Evolutionary conservation across 2,329 filamentous ascomycete species (phyloP).

Genomic region (Aureobasidium sp.): DNA sequence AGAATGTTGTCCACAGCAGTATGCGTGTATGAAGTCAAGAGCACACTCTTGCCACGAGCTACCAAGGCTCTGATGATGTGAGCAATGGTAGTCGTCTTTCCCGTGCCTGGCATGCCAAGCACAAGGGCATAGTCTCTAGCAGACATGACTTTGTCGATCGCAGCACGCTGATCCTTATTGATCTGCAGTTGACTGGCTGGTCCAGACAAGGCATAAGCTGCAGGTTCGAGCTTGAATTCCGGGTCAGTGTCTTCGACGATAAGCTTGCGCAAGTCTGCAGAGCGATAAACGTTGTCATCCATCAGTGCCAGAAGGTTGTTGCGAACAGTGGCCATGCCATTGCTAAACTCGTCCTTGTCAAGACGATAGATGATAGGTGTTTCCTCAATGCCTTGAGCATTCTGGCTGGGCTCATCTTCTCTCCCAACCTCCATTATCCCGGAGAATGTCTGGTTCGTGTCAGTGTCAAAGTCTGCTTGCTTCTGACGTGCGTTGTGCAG

Average conservation of each 20-base stretch:
- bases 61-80: constrained; percentile 91
- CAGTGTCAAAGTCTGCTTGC: constrained; percentile 65
- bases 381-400: constrained; percentile 24
- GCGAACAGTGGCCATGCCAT: constrained; percentile 88
- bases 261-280: constrained; percentile 64
- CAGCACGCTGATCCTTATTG: constrained; percentile 78
- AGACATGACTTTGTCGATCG: constrained; percentile 92
- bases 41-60: constrained; percentile 80
- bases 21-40: constrained; percentile 93
- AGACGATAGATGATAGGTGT: constrained; percentile 66
- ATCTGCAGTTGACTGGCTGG: constrained; percentile 52
- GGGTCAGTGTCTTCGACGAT: constrained; percentile 72
- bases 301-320: constrained; percentile 93
- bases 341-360: constrained; percentile 97
- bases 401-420: constrained; percentile 31
- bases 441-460: constrained; percentile 73
- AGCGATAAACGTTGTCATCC: constrained; percentile 65
- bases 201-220: constrained; percentile 53
- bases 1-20: constrained; percentile 98
- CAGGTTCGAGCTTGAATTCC: constrained; percentile 58
- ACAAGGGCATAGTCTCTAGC: constrained; percentile 95
- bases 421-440: constrained; percentile 81
- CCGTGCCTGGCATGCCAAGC: constrained; percentile 94
- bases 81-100: constrained; percentile 96
- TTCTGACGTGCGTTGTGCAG: constrained; percentile 78